Evolutionary conservation across 2,329 filamentous ascomycete genomes (phyloP).

Genomic region (Helicocarpus griseus): DNA sequence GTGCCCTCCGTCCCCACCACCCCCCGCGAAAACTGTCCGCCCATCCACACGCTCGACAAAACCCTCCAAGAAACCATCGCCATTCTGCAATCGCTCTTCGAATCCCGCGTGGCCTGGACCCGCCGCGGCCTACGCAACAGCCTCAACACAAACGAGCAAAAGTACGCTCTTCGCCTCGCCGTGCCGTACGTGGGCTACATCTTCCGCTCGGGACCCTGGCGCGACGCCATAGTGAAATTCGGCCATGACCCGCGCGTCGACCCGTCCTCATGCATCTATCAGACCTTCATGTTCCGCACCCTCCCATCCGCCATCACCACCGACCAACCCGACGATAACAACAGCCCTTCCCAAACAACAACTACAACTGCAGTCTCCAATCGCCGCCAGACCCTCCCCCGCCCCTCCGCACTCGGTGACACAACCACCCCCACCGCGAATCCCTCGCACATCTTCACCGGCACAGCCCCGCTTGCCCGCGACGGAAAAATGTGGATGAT

Average conservation of each 20-base stretch:
- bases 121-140: constrained; percentile 70
- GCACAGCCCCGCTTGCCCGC: constrained; percentile 54
- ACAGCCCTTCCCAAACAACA: not conserved
- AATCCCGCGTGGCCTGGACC: constrained; percentile 74
- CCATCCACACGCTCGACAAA: constrained; percentile 41
- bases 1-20: constrained; percentile 52
- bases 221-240: constrained; percentile 75
- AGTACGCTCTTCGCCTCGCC: constrained; percentile 57
- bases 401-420: constrained; percentile 6
- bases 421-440: constrained; percentile 8
- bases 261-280: constrained; percentile 69
- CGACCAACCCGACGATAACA: constrained; percentile 14
- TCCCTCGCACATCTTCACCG: constrained; percentile 66
- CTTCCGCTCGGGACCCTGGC: constrained; percentile 86
- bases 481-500: constrained; percentile 93
- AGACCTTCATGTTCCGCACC: constrained; percentile 80
- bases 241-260: constrained; percentile 76
- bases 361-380: constrained; percentile 13
- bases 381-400: constrained; percentile 20
- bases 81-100: constrained; percentile 56
- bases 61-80: constrained; percentile 56
- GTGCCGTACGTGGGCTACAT: constrained; percentile 82
- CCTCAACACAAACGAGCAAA: constrained; percentile 43
- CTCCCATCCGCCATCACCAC: constrained; percentile 23
- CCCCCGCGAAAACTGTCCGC: constrained; percentile 47